These are phyloP conservation scores for Cryptosporidium parvum DNA, from an alignment of 169 alveolate species.

Conservation along the genomic window DNA sequence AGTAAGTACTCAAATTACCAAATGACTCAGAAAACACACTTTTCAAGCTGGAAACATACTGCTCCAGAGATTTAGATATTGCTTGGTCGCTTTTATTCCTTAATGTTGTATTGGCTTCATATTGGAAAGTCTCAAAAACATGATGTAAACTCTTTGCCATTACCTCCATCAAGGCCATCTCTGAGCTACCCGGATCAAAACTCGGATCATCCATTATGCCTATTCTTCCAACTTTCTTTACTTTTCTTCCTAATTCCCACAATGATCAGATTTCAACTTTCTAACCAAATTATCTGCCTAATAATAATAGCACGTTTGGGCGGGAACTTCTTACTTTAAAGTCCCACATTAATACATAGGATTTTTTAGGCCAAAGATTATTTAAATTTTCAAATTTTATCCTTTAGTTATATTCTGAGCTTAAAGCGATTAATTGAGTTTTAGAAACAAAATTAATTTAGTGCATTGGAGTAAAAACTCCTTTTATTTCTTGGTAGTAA, in stretches of 20 bases:
- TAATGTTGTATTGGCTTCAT: slow-evolving; percentile 45
- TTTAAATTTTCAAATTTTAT: not conserved
- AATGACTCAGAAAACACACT: slow-evolving; percentile 48
- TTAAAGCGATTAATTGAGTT: no score
- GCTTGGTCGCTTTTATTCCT: slow-evolving; percentile 31
- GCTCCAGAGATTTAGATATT: slow-evolving; percentile 42
- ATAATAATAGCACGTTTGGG: not conserved
- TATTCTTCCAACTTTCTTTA: slow-evolving; percentile 1
- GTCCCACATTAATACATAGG: not conserved
- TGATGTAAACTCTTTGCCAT: slow-evolving; percentile 45
- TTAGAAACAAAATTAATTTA: no score
- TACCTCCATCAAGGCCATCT: slow-evolving; percentile 28
- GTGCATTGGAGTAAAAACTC: no score
- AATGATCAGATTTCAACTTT: slow-evolving; percentile 8
- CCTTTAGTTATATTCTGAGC: not conserved
- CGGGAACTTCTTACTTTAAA: not conserved
- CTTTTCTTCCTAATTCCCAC: not conserved
- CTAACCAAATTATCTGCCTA: not conserved
- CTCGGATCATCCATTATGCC: not conserved
- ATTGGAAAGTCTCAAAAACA: slow-evolving; percentile 62
- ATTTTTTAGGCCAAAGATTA: not conserved
- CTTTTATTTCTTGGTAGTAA: not conserved
- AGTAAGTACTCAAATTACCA: slow-evolving; percentile 17
- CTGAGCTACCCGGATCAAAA: not conserved
- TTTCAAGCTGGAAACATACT: slow-evolving; percentile 30